These are phyloP conservation scores for Puccinia hordei DNA, from an alignment of 1,284 basidiomycete species.

Conservation along the genomic window DNA sequence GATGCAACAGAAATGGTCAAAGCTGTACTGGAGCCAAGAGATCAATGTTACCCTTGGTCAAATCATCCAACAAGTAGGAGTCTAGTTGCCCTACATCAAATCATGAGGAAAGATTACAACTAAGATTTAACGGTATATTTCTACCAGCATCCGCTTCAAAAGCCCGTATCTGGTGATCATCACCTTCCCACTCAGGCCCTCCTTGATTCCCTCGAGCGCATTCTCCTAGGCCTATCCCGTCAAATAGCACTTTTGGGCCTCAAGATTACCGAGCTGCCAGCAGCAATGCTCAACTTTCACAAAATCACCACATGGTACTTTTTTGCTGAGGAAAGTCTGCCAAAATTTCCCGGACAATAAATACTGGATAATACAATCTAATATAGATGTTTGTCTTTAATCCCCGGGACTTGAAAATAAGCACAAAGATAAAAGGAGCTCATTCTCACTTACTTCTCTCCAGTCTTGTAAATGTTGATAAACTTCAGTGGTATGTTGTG, in stretches of 20 bases:
- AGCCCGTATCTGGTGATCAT: not conserved
- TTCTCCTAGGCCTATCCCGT: not conserved
- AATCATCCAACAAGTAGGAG: slow-evolving; percentile 12
- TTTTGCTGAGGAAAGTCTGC: too few species aligned
- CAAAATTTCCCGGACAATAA: too few species aligned
- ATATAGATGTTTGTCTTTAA: too few species aligned
- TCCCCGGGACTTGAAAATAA: too few species aligned
- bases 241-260: not conserved
- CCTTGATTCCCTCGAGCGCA: not conserved
- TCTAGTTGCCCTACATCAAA: not conserved
- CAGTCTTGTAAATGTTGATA: too few species aligned
- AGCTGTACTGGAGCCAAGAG: slow-evolving; percentile 1
- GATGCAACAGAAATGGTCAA: slow-evolving; percentile 29
- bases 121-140: not conserved
- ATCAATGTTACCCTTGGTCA: not conserved
- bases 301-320: slow-evolving; percentile 8
- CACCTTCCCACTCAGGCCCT: not conserved
- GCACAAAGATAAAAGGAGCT: too few species aligned
- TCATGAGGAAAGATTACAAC: not conserved
- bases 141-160: not conserved
- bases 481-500: too few species aligned
- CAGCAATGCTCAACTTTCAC: not conserved
- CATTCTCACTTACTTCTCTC: too few species aligned
- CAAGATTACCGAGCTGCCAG: not conserved
- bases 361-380: too few species aligned